Evolutionary conservation across 352 stramenopile species (phyloP), one percentile per base, ranked within the genome.

Genomic region (Phytophthora fragariaefolia): DNA sequence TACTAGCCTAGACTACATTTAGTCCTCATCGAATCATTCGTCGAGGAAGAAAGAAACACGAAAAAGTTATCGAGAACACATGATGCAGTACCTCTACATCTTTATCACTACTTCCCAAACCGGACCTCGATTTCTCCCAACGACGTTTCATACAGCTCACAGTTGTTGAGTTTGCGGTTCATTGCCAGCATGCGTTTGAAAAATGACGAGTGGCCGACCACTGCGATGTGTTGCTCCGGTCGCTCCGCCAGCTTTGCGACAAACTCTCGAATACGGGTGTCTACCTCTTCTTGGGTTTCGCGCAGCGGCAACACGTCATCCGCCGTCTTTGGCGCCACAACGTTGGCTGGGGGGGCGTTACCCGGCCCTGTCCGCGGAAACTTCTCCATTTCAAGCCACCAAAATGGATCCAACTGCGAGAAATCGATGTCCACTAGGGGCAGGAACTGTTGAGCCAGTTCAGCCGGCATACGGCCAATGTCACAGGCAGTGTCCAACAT

Each of bases 401-500:
- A 96, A 56, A 79, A 75, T 7, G 66, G 57, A 20, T 80, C 68
- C 34, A 96, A 43, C 15, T 64, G 38, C 9, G 75, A 76, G 42
- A 89, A 86, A 48, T 89, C 76, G 17, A 82, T 69, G 18, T 72
- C 55, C 32, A 52, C 50, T 28, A 58, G 57, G 15, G 62, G 58
- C 3, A 65, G 38, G 53, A 76, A 91, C 20, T 69, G 70, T 18
- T 76, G 61, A 5, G 68, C 70, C 22, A 90, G 36, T 9, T 87
- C 81, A 63, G 62, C 40, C 1, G 82, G 83, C 38, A 84, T 69
- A 8, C 82, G 81, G 9, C 88, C 88, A 43, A 96, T 88, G 27
- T 96, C 88, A 49, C 88, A 94, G 3, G 88, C 84, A 3, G 88
- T 96, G 62, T 95, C 85, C 10, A 96, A 79, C 83, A 91, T 91